Base-by-base conservation (phyloP, 164 flowering plant genomes). In the Stephania yunnanensis region DNA sequence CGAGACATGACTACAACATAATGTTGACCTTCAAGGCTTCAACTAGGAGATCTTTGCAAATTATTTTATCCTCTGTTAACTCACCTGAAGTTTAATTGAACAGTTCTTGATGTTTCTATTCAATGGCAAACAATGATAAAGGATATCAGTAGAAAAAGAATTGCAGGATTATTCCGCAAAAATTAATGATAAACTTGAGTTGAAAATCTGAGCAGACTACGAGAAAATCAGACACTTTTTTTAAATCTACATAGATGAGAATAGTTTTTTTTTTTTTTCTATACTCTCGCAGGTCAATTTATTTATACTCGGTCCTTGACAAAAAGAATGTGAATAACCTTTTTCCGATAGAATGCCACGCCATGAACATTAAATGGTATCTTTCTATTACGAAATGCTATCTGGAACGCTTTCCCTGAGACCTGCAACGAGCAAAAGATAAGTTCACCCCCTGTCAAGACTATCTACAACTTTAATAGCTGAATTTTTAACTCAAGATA, bases 361-460 rank as follows among this genome's bases (percentile, higher is more conserved):
- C 98, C 97, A 83, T 95, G 98, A 69, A 84, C 70, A 64, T 95
- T 95, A 74, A 95, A 95, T 20, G 98, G 98, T 78, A 95, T 90
- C 82, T 87, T 89, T 80, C 98, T 87, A 46, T 80, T 76, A 36
- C 98, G 95, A 64, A 95, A 92, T 53, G 89, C 86, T 74, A 85
- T 73, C 82, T 95, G 98, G 78, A 95, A 92, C 22, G 81, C 81
- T 85, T 85, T 91, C 69, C 98, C 98, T 67, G 97, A 86, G 42
- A 92, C 90, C 98, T 95, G 87, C 22, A 31, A 29, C 25, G 65
- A 65, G 71, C 25, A 63, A 52, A 31, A 70, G 10, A 30, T 61
- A 67, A 6, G 6, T 48, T 72, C 1, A 19, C 19, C 36, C 45
- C 69, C 30, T 15, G 75, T 73, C 76, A 29, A 20, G 74, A n/a